These are phyloP conservation scores for Cordyceps javanica DNA, from an alignment of 2,329 filamentous ascomycete genomes.

Conservation along the genomic window DNA sequence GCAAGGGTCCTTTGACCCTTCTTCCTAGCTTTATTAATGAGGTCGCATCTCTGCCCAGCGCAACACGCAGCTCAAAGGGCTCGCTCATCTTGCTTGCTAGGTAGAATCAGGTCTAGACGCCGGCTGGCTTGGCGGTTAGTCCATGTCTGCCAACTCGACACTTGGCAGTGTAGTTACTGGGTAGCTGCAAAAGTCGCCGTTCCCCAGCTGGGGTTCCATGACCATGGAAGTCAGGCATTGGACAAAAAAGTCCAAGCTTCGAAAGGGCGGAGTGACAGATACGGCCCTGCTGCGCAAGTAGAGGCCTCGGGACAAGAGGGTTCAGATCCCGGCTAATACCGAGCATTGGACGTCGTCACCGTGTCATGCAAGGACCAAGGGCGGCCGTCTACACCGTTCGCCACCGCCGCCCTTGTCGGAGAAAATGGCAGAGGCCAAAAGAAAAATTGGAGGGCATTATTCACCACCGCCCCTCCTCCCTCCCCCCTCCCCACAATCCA, in stretches of 20 bases:
- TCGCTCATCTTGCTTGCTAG: background rate
- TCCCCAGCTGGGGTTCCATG: too few relatives aligned
- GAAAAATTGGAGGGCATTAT: background rate
- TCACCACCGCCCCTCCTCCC: background rate
- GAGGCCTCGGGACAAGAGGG: too few relatives aligned
- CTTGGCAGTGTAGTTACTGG: too few relatives aligned
- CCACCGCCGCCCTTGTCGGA: background rate
- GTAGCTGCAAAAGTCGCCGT: too few relatives aligned
- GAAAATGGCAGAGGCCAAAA: background rate
- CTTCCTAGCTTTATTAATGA: too few relatives aligned
- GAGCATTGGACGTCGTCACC: background rate
- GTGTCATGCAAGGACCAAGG: background rate
- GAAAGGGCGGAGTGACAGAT: too few relatives aligned
- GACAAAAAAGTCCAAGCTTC: too few relatives aligned
- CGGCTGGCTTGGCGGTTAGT: background rate
- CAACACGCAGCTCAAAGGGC: background rate
- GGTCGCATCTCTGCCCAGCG: background rate
- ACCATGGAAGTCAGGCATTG: too few relatives aligned
- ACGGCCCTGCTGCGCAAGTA: too few relatives aligned
- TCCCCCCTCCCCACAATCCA: background rate
- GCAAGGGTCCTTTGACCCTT: too few relatives aligned
- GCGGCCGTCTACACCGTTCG: background rate
- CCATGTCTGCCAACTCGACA: background rate
- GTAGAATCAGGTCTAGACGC: background rate
- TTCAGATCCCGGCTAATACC: background rate